Percentiles rank a stretch among this genome's conserved stretches.
Evolutionary conservation across 176 grass and related monocot species (phyloP).

Genomic region (Oryza meyeriana): DNA sequence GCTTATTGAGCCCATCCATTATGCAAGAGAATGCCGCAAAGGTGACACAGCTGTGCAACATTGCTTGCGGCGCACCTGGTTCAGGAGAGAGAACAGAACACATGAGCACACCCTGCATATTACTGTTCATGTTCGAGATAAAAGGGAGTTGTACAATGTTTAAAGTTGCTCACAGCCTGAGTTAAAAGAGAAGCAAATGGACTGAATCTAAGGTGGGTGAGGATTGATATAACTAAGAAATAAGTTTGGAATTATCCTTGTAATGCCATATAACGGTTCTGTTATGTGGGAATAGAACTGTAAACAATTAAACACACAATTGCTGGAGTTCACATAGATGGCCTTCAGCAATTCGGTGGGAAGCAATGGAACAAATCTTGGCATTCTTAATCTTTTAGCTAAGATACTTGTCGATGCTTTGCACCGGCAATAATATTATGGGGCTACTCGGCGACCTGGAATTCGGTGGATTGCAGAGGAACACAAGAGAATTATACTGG

Average conservation of each 20-base stretch:
- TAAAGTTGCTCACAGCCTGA: neutral
- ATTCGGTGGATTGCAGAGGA: too few species aligned
- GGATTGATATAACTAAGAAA: slow-evolving; percentile 11
- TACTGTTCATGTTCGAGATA: neutral
- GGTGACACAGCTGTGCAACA: slow-evolving; percentile 77
- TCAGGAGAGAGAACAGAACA: slow-evolving; percentile 5
- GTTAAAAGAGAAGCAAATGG: neutral
- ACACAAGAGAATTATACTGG: too few species aligned
- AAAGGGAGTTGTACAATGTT: neutral
- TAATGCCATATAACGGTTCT: neutral
- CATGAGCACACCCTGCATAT: neutral
- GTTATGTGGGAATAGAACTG: neutral
- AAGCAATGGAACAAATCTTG: neutral
- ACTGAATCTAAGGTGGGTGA: neutral
- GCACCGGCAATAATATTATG: too few species aligned
- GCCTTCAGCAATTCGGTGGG: neutral
- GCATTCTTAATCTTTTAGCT: neutral
- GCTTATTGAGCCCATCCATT: slow-evolving; percentile 85
- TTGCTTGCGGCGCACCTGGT: slow-evolving; percentile 69
- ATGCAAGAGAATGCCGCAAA: slow-evolving; percentile 83
- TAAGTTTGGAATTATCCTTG: neutral
- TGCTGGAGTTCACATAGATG: neutral
- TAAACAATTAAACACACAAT: neutral
- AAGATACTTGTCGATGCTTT: too few species aligned
- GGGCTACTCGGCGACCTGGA: too few species aligned